phyloP scores from a whole-genome alignment of 805 yeast species.

The Pichia phayaonensis region DNA sequence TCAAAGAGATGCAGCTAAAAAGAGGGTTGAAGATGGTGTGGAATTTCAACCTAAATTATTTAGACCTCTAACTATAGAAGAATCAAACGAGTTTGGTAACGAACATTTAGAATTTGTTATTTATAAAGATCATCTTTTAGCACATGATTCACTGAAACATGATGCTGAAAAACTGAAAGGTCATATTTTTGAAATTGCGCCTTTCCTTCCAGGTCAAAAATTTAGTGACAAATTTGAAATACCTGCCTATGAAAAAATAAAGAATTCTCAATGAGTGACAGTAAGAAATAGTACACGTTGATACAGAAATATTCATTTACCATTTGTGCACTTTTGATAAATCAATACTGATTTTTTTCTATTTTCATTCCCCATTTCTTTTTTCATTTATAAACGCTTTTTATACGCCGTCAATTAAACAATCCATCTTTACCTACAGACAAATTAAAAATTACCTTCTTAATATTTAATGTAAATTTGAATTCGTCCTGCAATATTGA shows the following conservation, averaged over 20 bases:
- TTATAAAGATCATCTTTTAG: conserved; percentile 38
- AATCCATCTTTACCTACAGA: neutral
- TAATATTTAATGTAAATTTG: neutral
- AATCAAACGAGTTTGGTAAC: conserved; percentile 22
- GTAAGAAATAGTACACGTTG: neutral
- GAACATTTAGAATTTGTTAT: conserved; percentile 56
- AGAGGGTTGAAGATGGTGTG: conserved; percentile 68
- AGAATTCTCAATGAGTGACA: neutral
- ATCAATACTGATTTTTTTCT: neutral
- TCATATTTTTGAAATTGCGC: conserved; percentile 58
- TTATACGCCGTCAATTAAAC: neutral
- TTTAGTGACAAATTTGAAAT: conserved; percentile 57
- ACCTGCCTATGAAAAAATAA: conserved; percentile 56
- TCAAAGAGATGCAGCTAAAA: conserved; percentile 71
- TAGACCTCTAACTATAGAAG: conserved; percentile 35
- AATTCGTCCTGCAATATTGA: neutral
- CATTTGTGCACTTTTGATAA: neutral
- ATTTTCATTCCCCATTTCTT: neutral
- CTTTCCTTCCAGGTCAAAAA: conserved; percentile 76
- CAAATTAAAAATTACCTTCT: neutral
- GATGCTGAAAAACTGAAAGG: conserved; percentile 42
- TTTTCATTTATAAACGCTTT: neutral
- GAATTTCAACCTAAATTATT: conserved; percentile 79
- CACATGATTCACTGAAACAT: conserved; percentile 30
- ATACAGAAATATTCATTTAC: neutral